Conservation (phyloP, 768 basidiomycete genomes). For the Suillus clintonianus region DNA sequence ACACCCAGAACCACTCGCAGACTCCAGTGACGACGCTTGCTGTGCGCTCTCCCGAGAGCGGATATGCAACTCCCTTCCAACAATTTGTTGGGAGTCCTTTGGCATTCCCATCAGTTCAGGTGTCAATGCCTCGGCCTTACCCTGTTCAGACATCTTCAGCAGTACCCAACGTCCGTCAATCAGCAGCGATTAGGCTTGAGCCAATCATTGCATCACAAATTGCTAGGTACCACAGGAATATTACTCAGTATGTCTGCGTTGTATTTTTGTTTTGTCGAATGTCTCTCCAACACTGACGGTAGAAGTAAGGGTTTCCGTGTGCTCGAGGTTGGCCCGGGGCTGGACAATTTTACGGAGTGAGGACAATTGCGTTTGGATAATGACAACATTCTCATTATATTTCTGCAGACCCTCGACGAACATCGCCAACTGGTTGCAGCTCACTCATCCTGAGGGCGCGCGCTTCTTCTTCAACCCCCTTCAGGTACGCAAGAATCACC, state of each 20-base stretch:
- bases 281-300: background rate
- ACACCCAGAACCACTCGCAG: background rate
- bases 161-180: background rate
- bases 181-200: background rate
- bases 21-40: background rate
- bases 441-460: conserved; percentile 54
- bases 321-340: background rate
- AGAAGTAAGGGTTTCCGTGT: background rate
- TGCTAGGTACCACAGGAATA: background rate
- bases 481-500: conserved; percentile 33
- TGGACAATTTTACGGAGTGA: background rate
- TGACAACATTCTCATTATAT: background rate
- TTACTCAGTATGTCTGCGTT: background rate
- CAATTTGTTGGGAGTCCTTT: background rate
- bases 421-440: background rate
- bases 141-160: background rate
- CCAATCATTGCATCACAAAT: background rate
- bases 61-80: background rate
- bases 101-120: background rate
- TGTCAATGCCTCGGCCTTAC: background rate
- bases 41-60: background rate
- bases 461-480: conserved; percentile 49
- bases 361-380: background rate
- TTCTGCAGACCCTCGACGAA: background rate
- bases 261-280: background rate